A percentile compares a stretch with the other conserved stretches of the same genome.
phyloP scores from a whole-genome alignment of 2,329 filamentous ascomycete species.

The Talaromyces atroroseus region DNA sequence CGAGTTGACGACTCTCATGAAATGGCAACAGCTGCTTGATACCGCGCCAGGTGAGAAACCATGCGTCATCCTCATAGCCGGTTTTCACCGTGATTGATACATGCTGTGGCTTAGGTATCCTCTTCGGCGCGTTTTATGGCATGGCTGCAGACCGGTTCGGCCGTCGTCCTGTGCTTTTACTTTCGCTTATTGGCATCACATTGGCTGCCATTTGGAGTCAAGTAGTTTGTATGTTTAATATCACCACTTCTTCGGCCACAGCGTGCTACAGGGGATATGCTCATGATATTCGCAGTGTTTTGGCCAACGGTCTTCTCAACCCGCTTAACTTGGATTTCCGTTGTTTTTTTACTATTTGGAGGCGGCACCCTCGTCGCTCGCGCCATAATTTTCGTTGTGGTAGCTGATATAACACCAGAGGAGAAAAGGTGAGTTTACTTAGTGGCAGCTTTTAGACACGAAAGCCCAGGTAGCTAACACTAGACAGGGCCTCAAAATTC shows the following conservation, averaged over 20 bases:
- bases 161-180: conserved; percentile 6
- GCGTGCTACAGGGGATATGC: neutral
- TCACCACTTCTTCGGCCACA: neutral
- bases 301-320: conserved; percentile 12
- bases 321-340: conserved; percentile 14
- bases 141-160: conserved; percentile 14
- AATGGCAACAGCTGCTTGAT: conserved; percentile 14
- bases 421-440: conserved; percentile 9
- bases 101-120: conserved; percentile 2
- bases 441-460: neutral
- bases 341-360: conserved; percentile 10
- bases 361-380: conserved; percentile 12
- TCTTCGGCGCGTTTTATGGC: conserved; percentile 14
- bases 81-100: neutral
- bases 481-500: conserved; percentile 11
- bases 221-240: conserved; percentile 9
- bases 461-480: neutral
- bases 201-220: conserved; percentile 11
- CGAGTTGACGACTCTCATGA: conserved; percentile 8
- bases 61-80: neutral
- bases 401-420: conserved; percentile 12
- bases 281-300: conserved; percentile 5
- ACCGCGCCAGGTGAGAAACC: conserved; percentile 5
- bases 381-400: conserved; percentile 14
- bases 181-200: conserved; percentile 11